These are phyloP conservation scores for Fomes fomentarius DNA, from an alignment of 1,284 basidiomycete genomes.

Conservation along the genomic window DNA sequence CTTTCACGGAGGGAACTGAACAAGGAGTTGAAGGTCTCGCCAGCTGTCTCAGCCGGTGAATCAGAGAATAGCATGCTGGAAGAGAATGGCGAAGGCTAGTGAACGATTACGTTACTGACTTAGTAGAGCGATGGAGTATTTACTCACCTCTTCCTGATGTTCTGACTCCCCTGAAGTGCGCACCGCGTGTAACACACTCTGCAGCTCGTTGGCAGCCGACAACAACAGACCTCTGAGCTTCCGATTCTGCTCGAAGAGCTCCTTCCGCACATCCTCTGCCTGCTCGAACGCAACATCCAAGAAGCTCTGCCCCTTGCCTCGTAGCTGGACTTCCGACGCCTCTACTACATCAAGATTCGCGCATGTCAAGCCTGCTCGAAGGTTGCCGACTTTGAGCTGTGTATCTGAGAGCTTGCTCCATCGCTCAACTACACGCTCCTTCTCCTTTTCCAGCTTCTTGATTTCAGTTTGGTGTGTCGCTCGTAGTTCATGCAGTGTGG, in stretches of 20 bases:
- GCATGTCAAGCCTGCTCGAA: conserved; percentile 54
- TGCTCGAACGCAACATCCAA: conserved; percentile 76
- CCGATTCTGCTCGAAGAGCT: conserved; percentile 73
- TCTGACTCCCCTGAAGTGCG: conserved; percentile 37
- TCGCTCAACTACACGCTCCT: conserved; percentile 78
- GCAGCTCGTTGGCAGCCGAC: conserved; percentile 70
- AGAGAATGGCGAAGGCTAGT: conserved; percentile 50
- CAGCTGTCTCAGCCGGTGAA: conserved; percentile 45
- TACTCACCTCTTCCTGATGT: conserved; percentile 48
- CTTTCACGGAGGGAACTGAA: conserved; percentile 43
- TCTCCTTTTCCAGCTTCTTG: conserved; percentile 82
- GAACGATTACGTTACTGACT: not conserved
- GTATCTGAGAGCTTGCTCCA: conserved; percentile 74
- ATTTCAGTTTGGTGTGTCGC: conserved; percentile 72
- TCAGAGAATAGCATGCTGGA: conserved; percentile 63
- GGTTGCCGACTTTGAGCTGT: conserved; percentile 54
- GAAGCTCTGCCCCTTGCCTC: conserved; percentile 56
- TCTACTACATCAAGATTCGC: conserved; percentile 57
- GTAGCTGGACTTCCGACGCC: conserved; percentile 43
- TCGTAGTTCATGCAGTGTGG: conserved; percentile 65
- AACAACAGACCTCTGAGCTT: conserved; percentile 72
- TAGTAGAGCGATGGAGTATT: not conserved
- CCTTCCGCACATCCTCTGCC: conserved; percentile 68
- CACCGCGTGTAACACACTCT: conserved; percentile 52
- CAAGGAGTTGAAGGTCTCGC: conserved; percentile 53